These are phyloP conservation scores for Colletotrichum sublineola DNA, from an alignment of 2,329 filamentous ascomycete species.

Conservation along the genomic window DNA sequence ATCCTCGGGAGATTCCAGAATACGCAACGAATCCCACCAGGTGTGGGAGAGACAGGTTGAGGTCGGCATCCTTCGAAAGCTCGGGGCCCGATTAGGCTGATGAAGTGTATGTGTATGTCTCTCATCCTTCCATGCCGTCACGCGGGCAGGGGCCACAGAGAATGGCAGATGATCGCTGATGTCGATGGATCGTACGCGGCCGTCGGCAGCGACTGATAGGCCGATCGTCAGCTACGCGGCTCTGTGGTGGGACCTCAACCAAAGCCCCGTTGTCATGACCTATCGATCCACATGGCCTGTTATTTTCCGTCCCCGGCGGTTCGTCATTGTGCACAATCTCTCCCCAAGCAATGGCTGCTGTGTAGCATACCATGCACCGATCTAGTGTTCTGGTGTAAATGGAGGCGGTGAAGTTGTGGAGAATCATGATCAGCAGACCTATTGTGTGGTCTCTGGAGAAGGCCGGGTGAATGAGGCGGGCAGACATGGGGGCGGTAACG, in stretches of 20 bases:
- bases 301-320: background rate
- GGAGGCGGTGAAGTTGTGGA: slow-evolving; percentile 21
- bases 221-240: background rate
- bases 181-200: background rate
- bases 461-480: background rate
- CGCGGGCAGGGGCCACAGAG: background rate
- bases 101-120: background rate
- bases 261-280: background rate
- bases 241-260: slow-evolving; percentile 1
- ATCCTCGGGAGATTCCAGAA: slow-evolving; percentile 36
- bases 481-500: background rate
- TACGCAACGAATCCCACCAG: background rate
- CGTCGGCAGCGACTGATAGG: background rate
- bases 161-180: slow-evolving; percentile 1
- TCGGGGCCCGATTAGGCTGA: background rate
- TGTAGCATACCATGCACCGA: slow-evolving; percentile 7
- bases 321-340: background rate
- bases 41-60: background rate
- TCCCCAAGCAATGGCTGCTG: slow-evolving; percentile 12
- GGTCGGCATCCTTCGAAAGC: background rate
- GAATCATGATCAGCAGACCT: slow-evolving; percentile 29
- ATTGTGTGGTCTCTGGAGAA: slow-evolving; percentile 26
- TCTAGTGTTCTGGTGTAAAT: background rate
- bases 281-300: background rate
- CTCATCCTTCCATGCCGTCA: background rate